phyloP scores from a whole-genome alignment of 2,329 filamentous ascomycete species.

The Xylaria sp. region DNA sequence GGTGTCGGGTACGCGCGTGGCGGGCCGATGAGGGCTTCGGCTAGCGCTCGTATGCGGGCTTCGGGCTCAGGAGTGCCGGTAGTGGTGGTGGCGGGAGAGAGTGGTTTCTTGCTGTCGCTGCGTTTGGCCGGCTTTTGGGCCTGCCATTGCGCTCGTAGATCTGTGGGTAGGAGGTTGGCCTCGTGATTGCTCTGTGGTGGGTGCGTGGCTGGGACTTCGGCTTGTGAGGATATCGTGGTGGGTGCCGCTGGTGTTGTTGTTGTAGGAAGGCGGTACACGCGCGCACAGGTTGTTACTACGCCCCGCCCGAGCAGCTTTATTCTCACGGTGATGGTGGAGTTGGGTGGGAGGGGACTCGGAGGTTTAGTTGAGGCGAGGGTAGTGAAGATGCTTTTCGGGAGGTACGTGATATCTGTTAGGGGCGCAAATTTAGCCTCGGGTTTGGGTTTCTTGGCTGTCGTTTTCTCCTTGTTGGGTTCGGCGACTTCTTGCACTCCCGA shows the following conservation, averaged over 20 bases:
- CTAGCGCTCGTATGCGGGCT: conserved; percentile 57
- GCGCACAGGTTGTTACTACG: conserved; percentile 74
- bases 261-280: conserved; percentile 83
- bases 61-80: too few species aligned
- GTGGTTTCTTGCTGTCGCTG: conserved; percentile 33
- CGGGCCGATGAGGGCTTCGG: conserved; percentile 58
- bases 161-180: conserved; percentile 52
- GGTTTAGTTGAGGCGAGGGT: conserved; percentile 45
- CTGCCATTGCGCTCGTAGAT: conserved; percentile 78
- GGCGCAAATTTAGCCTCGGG: conserved; percentile 25
- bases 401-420: conserved; percentile 50
- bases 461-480: background rate
- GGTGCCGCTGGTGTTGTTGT: background rate
- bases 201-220: conserved; percentile 60
- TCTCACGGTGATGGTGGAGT: conserved; percentile 67
- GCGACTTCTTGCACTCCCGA: conserved; percentile 7
- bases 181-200: conserved; percentile 1
- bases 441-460: conserved; percentile 14
- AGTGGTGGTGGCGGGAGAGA: background rate
- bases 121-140: conserved; percentile 52
- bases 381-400: conserved; percentile 52
- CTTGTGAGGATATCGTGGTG: conserved; percentile 39
- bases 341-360: conserved; percentile 46
- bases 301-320: conserved; percentile 77
- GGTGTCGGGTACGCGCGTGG: conserved; percentile 50